Evolutionary conservation across 352 stramenopile genomes (phyloP), one percentile per base, ranked within the genome.

Genomic region (Globisporangium nagaii): DNA sequence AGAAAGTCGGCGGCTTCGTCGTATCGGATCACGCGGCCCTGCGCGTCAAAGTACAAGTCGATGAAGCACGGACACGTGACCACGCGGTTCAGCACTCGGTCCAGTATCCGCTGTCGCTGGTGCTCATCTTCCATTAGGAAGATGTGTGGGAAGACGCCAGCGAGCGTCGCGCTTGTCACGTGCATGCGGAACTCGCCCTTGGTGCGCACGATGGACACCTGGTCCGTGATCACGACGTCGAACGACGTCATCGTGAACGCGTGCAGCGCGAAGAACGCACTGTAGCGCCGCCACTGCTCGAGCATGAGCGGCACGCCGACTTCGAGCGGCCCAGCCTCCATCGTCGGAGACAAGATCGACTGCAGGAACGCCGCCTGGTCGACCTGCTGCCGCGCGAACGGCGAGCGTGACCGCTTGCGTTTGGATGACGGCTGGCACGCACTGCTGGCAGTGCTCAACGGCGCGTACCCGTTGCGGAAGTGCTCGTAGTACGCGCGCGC

Each of bases 41-140:
- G 30, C 5, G n/a, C 24, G 27, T 68, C 61, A 55, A 69, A 65
- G 40, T 62, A 69, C 17, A 64, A 47, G 50, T 69, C 50, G 7
- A 69, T 58, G 25, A 57, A 37, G 44, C 58, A 48, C 46, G 22
- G 2, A 48, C 57, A 53, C n/a, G 30, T n/a, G 11, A 69, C 22
- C 24, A 59, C 52, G 24, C 54, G 54, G 11, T 51, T 58, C 19
- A 69, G 32, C 32, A 69, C 46, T 17, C 22, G 24, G 25, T 69
- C 50, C 4, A 69, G 25, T 10, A 69, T 32, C 12, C 20, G 6
- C 24, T 32, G 35, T 13, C 45, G n/a, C 30, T 41, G 19, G 3
- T 20, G 28, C 6, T 55, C 13, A 2, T 15, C 36, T 42, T 24
- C n/a, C n/a, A 15, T 42, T 42, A 22, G n/a, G 10, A 42, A 25